Evolutionary conservation across 176 grass and related monocot species (phyloP), one percentile per base, ranked within the genome.

Genomic region (Raddia guianensis): DNA sequence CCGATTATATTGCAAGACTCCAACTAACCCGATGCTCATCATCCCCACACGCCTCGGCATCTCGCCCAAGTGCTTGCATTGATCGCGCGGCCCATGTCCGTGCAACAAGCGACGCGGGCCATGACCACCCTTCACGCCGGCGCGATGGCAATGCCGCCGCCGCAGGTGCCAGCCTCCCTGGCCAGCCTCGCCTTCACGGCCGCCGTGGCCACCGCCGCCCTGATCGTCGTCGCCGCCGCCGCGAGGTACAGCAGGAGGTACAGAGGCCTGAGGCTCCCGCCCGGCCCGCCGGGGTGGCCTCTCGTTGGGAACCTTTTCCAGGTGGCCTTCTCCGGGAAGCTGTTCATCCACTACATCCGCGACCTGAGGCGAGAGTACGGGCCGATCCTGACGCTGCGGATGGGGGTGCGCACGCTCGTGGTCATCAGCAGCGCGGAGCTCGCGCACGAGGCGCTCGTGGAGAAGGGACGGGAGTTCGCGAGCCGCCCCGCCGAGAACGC

Each of bases 251-350:
- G 49, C 16, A 9, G 63, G 12, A 75, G 85, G 43, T 61, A 94
- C 85, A 70, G 10, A 37, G 92, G 83, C 1, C 87, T 94, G 12
- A 48, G 78, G 0, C 83, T 97, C 1, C 94, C 94, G 1, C 91
- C 94, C 0, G 94, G 94, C 3, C 94, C 91, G 27, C 80, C 83
- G 1, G 94, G 80, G 43, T 92, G 87, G 91, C 94, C 94, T 8
- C 53, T 97, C 19, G 82, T 94, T 9, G 94, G 94, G 2, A 97
- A 97, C 80, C 90, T 97, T 40, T 90, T 94, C 70, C 91, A 97
- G 78, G 85, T 97, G 20, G 91, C 85, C 2, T 92, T 97, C 70
- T 90, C 94, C 10, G 91, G 91, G 12, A 97, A 94, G 91, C 94
- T 75, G 14, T 92, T 97, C 87, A 92, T 92, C 76, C 91, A 94